Percentiles rank a stretch among this genome's conserved stretches.
These are phyloP conservation scores for Amylocystis lapponica DNA, from an alignment of 768 basidiomycete species.

Conservation along the genomic window DNA sequence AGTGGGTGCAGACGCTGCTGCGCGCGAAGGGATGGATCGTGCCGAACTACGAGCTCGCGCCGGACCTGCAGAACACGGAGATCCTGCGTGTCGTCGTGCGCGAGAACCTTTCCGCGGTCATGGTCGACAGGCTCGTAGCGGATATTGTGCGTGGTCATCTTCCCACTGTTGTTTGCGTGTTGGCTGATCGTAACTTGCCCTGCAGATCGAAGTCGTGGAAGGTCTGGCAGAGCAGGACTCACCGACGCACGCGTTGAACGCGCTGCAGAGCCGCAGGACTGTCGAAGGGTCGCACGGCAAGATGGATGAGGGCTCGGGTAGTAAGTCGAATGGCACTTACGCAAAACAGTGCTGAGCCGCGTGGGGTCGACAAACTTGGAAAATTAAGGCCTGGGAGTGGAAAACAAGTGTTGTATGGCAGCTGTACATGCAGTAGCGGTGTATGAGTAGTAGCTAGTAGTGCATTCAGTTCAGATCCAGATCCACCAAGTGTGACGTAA, in stretches of 20 bases:
- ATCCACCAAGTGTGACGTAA: no score
- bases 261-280: conserved; percentile 28
- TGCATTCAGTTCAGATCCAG: no score
- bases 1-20: conserved; percentile 48
- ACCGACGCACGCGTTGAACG: conserved; percentile 45
- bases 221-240: conserved; percentile 42
- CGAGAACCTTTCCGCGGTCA: conserved; percentile 48
- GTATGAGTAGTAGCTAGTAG: no score
- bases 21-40: conserved; percentile 52
- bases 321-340: conserved; percentile 53
- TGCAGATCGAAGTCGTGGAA: conserved; percentile 61
- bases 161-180: conserved; percentile 1
- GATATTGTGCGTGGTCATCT: conserved; percentile 51
- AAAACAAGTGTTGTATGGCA: no score
- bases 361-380: background rate
- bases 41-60: conserved; percentile 56
- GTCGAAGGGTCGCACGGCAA: conserved; percentile 39
- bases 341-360: conserved; percentile 56
- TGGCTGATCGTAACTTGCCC: background rate
- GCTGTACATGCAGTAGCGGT: no score
- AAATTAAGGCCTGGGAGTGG: no score
- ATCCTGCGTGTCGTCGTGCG: conserved; percentile 60
- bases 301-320: conserved; percentile 43
- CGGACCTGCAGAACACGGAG: conserved; percentile 42
- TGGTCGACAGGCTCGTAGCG: conserved; percentile 46